Evolutionary conservation across 257 asterid species (phyloP), one percentile per base, ranked within the genome.

Genomic region (Nicotiana obtusifolia): DNA sequence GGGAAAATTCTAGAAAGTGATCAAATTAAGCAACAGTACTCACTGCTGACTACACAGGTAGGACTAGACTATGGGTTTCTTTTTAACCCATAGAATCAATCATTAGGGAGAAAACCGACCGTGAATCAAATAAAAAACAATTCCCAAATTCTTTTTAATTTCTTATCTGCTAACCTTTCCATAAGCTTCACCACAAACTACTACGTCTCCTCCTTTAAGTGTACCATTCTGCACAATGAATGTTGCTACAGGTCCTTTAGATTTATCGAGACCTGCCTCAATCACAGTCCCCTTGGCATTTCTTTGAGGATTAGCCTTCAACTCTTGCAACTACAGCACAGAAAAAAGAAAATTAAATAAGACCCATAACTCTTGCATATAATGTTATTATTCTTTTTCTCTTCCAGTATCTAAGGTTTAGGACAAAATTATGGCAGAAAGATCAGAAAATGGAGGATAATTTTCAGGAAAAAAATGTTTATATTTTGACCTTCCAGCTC

Each of bases 201-300:
- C 85, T 20, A 93, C 81, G 81, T 96, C 95, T 77, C 99, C 99
- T 88, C 88, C 90, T 88, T 84, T 93, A 77, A 96, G 92, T 30
- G 98, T 94, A 83, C 99, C 99, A 79, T 93, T 96, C 87, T 94
- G 99, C 84, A 96, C 98, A 76, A 96, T 94, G 89, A 96, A 93
- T 76, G 99, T 92, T 81, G 97, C 97, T 62, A 94, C 84, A 80
- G 99, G 93, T 64, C 99, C 99, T 89, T 80, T 96, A 84, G 98
- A 89, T 89, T 96, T 96, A 89, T 94, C 98, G 52, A 94, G 98
- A 77, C 98, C 95, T 41, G 99, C 99, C 89, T 96, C 99, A 76
- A 96, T 94, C 71, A 92, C 97, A 41, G 98, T 92, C 75, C 99
- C 99, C 90, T 89, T 93, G 80, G 99, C 98, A 84, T 91, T 90